Evolutionary conservation across 805 yeast species (phyloP), one percentile per base, ranked within the genome.

Genomic region (Candida saitoana): DNA sequence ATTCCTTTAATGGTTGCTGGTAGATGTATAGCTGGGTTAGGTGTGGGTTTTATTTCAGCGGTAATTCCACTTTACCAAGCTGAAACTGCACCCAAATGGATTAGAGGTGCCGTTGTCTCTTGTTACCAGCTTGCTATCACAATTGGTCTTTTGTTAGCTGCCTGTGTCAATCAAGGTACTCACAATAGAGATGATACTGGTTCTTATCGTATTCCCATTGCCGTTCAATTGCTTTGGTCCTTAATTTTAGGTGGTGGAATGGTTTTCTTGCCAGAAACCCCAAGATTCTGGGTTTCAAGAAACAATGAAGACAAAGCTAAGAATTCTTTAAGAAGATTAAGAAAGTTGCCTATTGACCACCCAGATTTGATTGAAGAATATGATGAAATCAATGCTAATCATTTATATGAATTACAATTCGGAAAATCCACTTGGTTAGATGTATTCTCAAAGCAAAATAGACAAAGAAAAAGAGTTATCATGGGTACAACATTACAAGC

Each of bases 401-500:
- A 79, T 58, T 89, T 84, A 51, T 83, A 74, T 58, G 93, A 86
- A 59, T 60, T 64, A 45, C 71, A 82, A 41, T 71, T 76, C 51
- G 84, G 82, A 16, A 56, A 68, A 14, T 63, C 74, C 3, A 62
- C 76, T 3, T 63, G 80, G 55, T 42, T 57, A 15, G 84, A 79
- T 56, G 80, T 86, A 48, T 81, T 86, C 63, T 71, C 76, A 35
- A 73, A 74, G 38, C 65, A 82, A 46, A 77, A 80, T 41, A 73
- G 73, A 46, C 89, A 84, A 62, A 39, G 38, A 20, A 59, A 59
- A 49, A 60, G 69, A 55, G 54, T 65, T 49, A 24, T 53, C 34
- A 82, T 90, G 14, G 95, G 95, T 41, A 73, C 79, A 43, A 62
- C 72, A 3, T 51, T 84, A 20, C 95, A 87, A 63, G 82, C 87